Conservation (phyloP, 1,139 yeast genomes). For the Pichia sp. region DNA sequence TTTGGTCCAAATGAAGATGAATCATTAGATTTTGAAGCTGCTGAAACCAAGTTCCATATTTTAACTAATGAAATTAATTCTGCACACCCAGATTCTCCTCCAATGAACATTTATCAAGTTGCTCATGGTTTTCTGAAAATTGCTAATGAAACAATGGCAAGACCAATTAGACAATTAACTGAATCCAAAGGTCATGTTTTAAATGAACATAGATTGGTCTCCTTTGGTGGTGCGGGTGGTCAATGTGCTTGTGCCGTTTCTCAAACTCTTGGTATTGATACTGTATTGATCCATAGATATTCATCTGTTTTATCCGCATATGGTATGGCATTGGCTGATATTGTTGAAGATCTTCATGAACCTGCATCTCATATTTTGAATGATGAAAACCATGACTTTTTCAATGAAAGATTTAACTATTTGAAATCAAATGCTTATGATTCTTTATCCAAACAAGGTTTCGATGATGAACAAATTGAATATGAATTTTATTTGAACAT, state of each 20-base stretch:
- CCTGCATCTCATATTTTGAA: conserved; percentile 46
- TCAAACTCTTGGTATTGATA: conserved; percentile 43
- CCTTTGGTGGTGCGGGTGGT: conserved; percentile 61
- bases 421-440: conserved; percentile 35
- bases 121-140: conserved; percentile 54
- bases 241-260: conserved; percentile 55
- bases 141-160: conserved; percentile 55
- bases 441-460: conserved; percentile 47
- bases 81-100: conserved; percentile 27
- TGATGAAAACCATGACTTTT: conserved; percentile 32
- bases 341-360: conserved; percentile 63
- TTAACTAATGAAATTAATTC: conserved; percentile 42
- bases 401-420: conserved; percentile 35
- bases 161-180: conserved; percentile 54
- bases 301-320: conserved; percentile 56
- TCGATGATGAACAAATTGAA: conserved; percentile 30
- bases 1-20: conserved; percentile 57
- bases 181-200: conserved; percentile 52
- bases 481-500: conserved; percentile 69
- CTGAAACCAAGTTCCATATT: conserved; percentile 38
- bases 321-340: conserved; percentile 54
- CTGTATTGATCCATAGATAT: conserved; percentile 49
- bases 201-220: conserved; percentile 46
- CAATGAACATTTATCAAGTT: conserved; percentile 43
- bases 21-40: conserved; percentile 43